These are phyloP conservation scores for Euphorbia tirucalli DNA, from an alignment of 345 rosid species.

Conservation along the genomic window DNA sequence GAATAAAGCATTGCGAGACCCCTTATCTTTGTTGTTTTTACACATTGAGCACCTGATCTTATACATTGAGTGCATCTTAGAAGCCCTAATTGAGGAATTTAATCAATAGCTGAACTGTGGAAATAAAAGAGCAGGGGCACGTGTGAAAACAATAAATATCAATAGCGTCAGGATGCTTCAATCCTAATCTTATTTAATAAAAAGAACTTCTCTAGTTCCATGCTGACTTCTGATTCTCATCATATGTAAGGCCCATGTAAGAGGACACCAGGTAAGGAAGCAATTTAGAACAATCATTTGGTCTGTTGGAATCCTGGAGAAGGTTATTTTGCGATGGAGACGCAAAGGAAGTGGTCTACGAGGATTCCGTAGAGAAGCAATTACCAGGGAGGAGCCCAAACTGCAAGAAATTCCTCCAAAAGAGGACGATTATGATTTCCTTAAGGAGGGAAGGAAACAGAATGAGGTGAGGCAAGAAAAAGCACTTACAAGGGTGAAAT, in stretches of 20 bases:
- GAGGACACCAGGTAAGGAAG: conserved; percentile 91
- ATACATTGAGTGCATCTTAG: too few species aligned
- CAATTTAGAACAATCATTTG: conserved; percentile 64
- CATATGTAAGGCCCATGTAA: conserved; percentile 68
- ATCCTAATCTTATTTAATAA: too few species aligned
- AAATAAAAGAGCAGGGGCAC: too few species aligned
- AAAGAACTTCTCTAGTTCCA: background rate
- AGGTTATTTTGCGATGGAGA: conserved; percentile 89
- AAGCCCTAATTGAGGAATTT: too few species aligned
- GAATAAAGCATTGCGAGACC: too few species aligned
- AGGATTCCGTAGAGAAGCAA: conserved; percentile 59
- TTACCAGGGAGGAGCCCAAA: conserved; percentile 39
- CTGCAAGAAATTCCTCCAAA: conserved; percentile 33
- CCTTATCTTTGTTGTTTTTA: too few species aligned
- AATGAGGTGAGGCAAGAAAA: conserved; percentile 79
- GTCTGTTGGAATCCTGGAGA: conserved; percentile 91
- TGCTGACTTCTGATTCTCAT: conserved; percentile 19
- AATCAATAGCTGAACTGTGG: too few species aligned
- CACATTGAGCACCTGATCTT: too few species aligned
- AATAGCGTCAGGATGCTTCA: too few species aligned
- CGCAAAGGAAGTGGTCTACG: conserved; percentile 88
- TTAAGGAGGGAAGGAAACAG: conserved; percentile 85
- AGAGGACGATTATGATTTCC: conserved; percentile 88
- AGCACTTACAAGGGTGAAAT: conserved; percentile 87
- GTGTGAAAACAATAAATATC: too few species aligned